A percentile compares a stretch with the other conserved stretches of the same genome.
These are phyloP conservation scores for Handroanthus guayacan DNA, from an alignment of 257 asterid species.

Conservation along the genomic window DNA sequence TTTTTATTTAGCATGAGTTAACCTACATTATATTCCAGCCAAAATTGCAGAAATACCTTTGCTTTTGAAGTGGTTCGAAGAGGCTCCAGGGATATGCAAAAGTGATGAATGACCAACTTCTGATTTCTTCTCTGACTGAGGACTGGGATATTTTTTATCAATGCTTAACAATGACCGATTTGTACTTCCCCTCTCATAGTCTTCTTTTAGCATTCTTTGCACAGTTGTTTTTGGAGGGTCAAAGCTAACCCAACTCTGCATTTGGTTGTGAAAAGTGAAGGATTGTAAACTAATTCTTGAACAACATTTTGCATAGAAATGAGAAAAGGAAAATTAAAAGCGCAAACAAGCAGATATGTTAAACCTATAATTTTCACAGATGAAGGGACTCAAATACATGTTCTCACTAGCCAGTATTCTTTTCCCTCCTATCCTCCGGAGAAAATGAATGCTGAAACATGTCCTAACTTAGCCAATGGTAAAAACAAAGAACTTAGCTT, in stretches of 20 bases:
- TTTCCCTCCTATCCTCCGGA: neutral
- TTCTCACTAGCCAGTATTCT: conserved; percentile 1
- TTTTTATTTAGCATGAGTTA: conserved; percentile 25
- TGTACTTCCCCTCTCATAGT: conserved; percentile 52
- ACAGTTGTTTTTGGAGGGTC: conserved; percentile 84
- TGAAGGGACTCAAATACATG: neutral
- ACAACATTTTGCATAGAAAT: conserved; percentile 11
- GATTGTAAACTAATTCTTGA: conserved; percentile 28
- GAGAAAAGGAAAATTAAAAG: neutral
- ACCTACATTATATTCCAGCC: conserved; percentile 14
- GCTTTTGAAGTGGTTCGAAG: conserved; percentile 48
- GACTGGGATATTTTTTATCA: conserved; percentile 54
- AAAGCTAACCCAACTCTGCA: conserved; percentile 81
- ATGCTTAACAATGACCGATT: conserved; percentile 49
- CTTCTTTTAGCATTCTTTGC: conserved; percentile 69
- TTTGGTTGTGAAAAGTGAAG: conserved; percentile 30
- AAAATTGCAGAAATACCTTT: conserved; percentile 50
- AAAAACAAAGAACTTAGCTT: conserved; percentile 13
- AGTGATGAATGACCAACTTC: conserved; percentile 48
- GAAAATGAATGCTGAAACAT: conserved; percentile 14
- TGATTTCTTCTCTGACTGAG: conserved; percentile 52
- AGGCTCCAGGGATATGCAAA: conserved; percentile 40
- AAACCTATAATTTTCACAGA: conserved; percentile 6
- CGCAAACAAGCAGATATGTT: conserved; percentile 11
- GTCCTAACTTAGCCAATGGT: conserved; percentile 6